Evolutionary conservation across 192 early-diverging fungal genomes (phyloP), one percentile per base, ranked within the genome.

Genomic region (Umbelopsis vinacea): DNA sequence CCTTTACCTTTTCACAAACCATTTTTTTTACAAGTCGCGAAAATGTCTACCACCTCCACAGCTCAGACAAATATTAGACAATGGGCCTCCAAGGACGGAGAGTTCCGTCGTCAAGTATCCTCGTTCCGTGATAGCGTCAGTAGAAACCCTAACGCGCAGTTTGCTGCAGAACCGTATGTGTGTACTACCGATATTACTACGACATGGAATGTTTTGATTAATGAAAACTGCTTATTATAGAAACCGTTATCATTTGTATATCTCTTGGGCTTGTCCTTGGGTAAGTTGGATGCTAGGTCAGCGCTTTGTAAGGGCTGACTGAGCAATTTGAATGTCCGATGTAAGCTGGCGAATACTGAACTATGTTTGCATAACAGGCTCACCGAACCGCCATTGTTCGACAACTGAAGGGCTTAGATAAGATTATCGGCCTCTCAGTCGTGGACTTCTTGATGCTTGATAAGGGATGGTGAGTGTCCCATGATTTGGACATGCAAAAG

Each of bases 311-410:
- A 63, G 17, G 35, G 57, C 26, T 63, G 57, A 63, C 57, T 17
- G 57, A 63, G 57, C 26, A 63, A 37, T 29, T 63, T 63, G 29
- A 19, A 3, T 37, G 57, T 63, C 57, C 57, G 57, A 10, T 37
- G 1, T 50, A 21, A 15, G 48, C n/a, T 50, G n/a, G 48, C 48
- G 48, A 19, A 63, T 63, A 63, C 17, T 63, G 57, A n/a, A 63
- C 33, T 35, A 10, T 37, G 57, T 52, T 33, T 54, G 21, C 55
- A 53, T 70, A 5, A 11, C 23, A 91, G 93, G 97, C 97, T 9
- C 94, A 97, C 79, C 89, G 96, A 68, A 91, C 94, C 11, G 77
- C 92, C 22, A 89, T 97, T 52, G 94, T 95, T 10, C 89, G 95
- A 69, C 84, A 87, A n/a, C 81, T 99, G 48, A 98, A 98, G 83